Percentiles rank a stretch among this genome's conserved stretches.
phyloP scores from a whole-genome alignment of 805 yeast genomes.

The Lachancea lanzarotensis region DNA sequence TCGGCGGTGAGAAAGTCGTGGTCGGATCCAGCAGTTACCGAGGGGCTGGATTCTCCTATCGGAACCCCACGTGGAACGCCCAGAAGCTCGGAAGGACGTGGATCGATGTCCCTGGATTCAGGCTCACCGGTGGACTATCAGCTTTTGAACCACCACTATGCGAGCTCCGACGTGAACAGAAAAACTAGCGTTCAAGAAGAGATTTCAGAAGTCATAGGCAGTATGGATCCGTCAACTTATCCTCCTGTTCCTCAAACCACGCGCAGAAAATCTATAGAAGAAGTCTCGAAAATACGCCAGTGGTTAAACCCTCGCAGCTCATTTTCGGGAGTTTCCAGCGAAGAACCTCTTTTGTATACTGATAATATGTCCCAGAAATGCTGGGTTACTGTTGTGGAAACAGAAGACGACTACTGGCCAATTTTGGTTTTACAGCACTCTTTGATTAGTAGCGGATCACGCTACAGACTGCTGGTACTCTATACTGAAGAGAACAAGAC shows the following conservation, averaged over 20 bases:
- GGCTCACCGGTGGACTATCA: constrained; percentile 5
- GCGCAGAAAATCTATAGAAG: constrained; percentile 29
- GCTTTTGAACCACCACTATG: constrained; percentile 9
- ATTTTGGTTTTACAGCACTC: constrained; percentile 24
- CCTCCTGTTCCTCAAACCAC: constrained; percentile 6
- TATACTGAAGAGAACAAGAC: constrained; percentile 10
- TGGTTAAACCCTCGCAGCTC: constrained; percentile 33
- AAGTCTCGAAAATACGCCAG: constrained; percentile 30
- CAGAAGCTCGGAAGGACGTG: background rate
- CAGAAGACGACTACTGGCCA: constrained; percentile 18
- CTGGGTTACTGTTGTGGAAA: constrained; percentile 28
- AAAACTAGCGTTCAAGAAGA: constrained; percentile 4
- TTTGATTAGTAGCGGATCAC: constrained; percentile 17
- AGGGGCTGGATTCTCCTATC: constrained; percentile 6
- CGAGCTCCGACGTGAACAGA: constrained; percentile 6
- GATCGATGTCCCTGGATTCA: constrained; percentile 1
- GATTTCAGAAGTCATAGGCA: constrained; percentile 2
- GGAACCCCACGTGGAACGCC: constrained; percentile 8
- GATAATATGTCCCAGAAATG: constrained; percentile 11
- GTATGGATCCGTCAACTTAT: constrained; percentile 1
- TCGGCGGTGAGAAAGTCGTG: constrained; percentile 31
- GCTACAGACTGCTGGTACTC: constrained; percentile 22
- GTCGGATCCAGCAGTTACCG: constrained; percentile 18
- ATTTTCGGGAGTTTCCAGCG: constrained; percentile 25
- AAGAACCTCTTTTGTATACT: constrained; percentile 14